These are phyloP conservation scores for Peniophora sp. DNA, from an alignment of 1,284 basidiomycete species.

Conservation along the genomic window DNA sequence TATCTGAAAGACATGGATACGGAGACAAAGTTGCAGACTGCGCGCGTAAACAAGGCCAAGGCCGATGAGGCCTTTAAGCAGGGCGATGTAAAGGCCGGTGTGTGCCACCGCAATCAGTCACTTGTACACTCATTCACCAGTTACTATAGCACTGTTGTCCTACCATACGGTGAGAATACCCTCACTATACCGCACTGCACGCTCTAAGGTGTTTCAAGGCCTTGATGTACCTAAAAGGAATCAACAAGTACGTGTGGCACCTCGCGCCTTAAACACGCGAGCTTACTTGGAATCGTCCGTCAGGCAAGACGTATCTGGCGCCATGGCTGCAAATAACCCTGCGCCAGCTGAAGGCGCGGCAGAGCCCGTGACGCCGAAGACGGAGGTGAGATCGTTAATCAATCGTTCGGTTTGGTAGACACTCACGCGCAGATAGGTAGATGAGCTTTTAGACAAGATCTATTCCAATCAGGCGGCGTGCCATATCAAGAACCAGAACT, in stretches of 20 bases:
- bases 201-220: constrained; percentile 26
- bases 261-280: background rate
- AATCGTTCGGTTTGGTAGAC: background rate
- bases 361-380: constrained; percentile 20
- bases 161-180: constrained; percentile 43
- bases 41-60: constrained; percentile 62
- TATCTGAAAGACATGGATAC: no score
- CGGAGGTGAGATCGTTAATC: constrained; percentile 20
- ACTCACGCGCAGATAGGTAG: constrained; percentile 36
- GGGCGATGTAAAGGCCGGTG: constrained; percentile 58
- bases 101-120: constrained; percentile 13
- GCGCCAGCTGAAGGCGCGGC: constrained; percentile 10
- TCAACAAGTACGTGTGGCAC: constrained; percentile 52
- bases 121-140: constrained; percentile 1
- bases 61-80: constrained; percentile 71
- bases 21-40: constrained; percentile 46
- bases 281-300: background rate
- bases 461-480: constrained; percentile 78
- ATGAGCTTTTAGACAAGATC: constrained; percentile 69
- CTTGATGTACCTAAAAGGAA: constrained; percentile 59
- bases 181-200: background rate
- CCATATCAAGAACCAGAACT: constrained; percentile 69
- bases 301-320: constrained; percentile 16
- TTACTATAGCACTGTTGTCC: constrained; percentile 6
- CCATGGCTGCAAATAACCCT: constrained; percentile 8